Percentiles rank a stretch among this genome's conserved stretches.
phyloP scores from a whole-genome alignment of 805 yeast species.

The Starmerella khaoyaiensis region DNA sequence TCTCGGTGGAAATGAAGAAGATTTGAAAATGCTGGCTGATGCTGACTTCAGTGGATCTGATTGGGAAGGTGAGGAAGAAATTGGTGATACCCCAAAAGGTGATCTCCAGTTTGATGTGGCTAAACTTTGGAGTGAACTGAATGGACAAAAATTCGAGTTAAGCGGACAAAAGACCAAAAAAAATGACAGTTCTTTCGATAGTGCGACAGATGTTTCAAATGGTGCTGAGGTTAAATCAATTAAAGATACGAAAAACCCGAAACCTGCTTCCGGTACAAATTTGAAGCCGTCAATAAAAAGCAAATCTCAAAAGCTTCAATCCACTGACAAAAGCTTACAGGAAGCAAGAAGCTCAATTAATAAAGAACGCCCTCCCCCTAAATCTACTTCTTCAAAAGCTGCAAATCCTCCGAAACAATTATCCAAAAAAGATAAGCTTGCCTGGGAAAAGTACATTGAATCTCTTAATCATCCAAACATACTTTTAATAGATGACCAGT shows the following conservation, averaged over 20 bases:
- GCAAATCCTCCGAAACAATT: too few relatives aligned
- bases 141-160: neutral
- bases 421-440: slow-evolving; percentile 11
- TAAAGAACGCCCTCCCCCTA: too few relatives aligned
- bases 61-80: slow-evolving; percentile 23
- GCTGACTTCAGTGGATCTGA: slow-evolving; percentile 31
- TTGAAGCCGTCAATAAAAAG: slow-evolving; percentile 7
- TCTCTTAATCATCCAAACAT: slow-evolving; percentile 17
- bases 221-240: too few relatives aligned
- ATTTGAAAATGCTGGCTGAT: slow-evolving; percentile 48
- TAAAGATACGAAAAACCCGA: slow-evolving; percentile 21
- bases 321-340: too few relatives aligned
- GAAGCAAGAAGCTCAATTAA: too few relatives aligned
- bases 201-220: too few relatives aligned
- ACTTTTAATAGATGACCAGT: slow-evolving; percentile 36
- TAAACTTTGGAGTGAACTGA: slow-evolving; percentile 20
- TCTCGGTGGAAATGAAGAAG: slow-evolving; percentile 80
- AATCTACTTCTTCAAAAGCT: too few relatives aligned
- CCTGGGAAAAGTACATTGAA: slow-evolving; percentile 12
- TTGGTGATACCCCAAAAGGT: slow-evolving; percentile 16
- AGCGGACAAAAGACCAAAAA: neutral
- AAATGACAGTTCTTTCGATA: slow-evolving; percentile 21
- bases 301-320: neutral
- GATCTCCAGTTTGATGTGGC: slow-evolving; percentile 19
- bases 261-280: slow-evolving; percentile 9